Base-by-base conservation (phyloP, 768 basidiomycete species). In the Pulveroboletus sp. region DNA sequence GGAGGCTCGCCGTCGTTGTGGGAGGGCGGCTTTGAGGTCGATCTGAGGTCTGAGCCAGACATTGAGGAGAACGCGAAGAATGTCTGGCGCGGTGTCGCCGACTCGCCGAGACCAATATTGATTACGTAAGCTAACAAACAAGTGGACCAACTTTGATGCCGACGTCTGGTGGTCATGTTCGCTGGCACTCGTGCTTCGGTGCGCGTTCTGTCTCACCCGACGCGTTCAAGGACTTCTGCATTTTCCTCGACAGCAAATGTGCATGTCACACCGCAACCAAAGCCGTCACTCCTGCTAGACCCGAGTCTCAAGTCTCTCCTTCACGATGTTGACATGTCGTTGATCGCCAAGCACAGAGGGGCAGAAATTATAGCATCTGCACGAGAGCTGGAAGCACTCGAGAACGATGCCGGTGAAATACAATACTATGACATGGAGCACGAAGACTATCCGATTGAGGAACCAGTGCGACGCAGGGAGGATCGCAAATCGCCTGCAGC, bases 401-500 rank as follows among this genome's bases (percentile, higher is more conserved):
- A 75, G 40, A 58, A 66, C 20, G 70, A 69, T 5, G 59, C 62
- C 3, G 63, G 73, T 16, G 52, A 67, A 31, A 62, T 63, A 42
- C 45, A 58, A 17, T 58, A 64, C 35, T 65, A 72, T 47, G 65
- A 70, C 21, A 60, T 69, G 25, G 61, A 55, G 37, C 66, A 67
- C 21, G 71, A 70, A 35, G 69, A 70, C 21, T 58, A 66, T 20
- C 33, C 45, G 12, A 39, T 48, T 6, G 66, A 66, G 21, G 61
- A 69, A 9, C 58, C 44, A 46, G 48, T 49, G 27, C 59, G 53
- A 36, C 59, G 45, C 25, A 60, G 53, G 55, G 72, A 56, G 62
- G 78, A 65, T 37, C 72, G 80, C 43, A 87, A 87, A 62, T 91
- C 90, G 21, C 87, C 90, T 36, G 91, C 90, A 19, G 91, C 92